Evolutionary conservation across 1,139 yeast species (phyloP).

Genomic region (Nadsonia starkeyi-henricii): DNA sequence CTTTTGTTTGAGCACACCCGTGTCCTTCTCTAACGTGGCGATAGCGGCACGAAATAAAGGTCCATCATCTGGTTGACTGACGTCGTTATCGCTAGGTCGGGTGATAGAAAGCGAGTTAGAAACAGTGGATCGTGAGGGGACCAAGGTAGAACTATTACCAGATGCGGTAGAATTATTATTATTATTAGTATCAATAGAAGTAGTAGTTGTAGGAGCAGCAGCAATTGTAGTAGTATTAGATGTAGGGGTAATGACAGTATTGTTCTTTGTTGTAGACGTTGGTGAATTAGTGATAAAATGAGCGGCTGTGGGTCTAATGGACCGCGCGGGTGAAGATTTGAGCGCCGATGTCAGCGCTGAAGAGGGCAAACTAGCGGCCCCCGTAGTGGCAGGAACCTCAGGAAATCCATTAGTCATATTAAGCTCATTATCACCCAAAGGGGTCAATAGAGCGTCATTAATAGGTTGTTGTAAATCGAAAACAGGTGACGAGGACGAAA

Average conservation of each 20-base stretch:
- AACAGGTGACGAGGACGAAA: too few relatives aligned
- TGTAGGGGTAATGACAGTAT: conserved; percentile 2
- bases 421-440: too few relatives aligned
- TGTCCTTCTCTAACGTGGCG: conserved; percentile 37
- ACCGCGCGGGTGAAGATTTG: neutral
- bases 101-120: conserved; percentile 10
- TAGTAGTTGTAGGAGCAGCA: neutral
- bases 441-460: too few relatives aligned
- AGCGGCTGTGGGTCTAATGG: neutral
- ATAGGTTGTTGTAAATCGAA: too few relatives aligned
- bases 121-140: conserved; percentile 1
- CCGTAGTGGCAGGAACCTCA: neutral
- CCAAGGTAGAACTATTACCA: neutral
- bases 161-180: neutral
- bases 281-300: conserved; percentile 2
- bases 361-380: conserved; percentile 1
- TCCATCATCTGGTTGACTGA: conserved; percentile 46
- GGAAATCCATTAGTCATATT: too few relatives aligned
- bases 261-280: neutral
- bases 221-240: neutral
- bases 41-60: conserved; percentile 56
- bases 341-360: conserved; percentile 1
- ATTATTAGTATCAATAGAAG: too few relatives aligned
- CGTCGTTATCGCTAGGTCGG: conserved; percentile 20
- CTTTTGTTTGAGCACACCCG: conserved; percentile 35